phyloP scores from a whole-genome alignment of 345 rosid species.

The Rhodomyrtus tomentosa region DNA sequence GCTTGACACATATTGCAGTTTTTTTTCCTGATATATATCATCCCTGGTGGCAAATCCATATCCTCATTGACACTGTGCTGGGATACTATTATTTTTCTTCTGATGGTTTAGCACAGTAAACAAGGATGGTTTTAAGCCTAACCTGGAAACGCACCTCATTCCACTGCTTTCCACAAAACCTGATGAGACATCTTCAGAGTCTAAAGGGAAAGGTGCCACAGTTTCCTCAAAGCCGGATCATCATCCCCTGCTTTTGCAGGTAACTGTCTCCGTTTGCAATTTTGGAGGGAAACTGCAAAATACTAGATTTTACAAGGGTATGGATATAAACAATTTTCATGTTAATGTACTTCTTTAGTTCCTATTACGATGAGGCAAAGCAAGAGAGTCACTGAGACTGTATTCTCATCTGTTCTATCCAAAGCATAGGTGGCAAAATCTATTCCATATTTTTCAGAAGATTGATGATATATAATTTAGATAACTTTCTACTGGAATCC shows the following conservation, averaged over 20 bases:
- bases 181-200: constrained; percentile 34
- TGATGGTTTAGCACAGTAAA: constrained; percentile 67
- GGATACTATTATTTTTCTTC: constrained; percentile 1
- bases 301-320: neutral
- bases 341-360: neutral
- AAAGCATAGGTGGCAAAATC: neutral
- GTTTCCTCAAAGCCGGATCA: constrained; percentile 47
- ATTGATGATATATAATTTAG: neutral
- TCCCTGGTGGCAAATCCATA: neutral
- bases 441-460: neutral
- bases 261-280: neutral
- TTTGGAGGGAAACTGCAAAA: neutral
- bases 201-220: constrained; percentile 31
- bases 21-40: neutral
- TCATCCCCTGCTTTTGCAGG: constrained; percentile 92
- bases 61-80: neutral
- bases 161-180: constrained; percentile 64
- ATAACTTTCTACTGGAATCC: neutral
- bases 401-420: neutral
- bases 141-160: constrained; percentile 77
- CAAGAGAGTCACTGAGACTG: neutral
- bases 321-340: neutral
- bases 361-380: neutral
- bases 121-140: constrained; percentile 88
- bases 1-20: neutral